A percentile compares a stretch with the other conserved stretches of the same genome.
Conservation (phyloP, 169 alveolate species). For the Babesia gibsoni region DNA sequence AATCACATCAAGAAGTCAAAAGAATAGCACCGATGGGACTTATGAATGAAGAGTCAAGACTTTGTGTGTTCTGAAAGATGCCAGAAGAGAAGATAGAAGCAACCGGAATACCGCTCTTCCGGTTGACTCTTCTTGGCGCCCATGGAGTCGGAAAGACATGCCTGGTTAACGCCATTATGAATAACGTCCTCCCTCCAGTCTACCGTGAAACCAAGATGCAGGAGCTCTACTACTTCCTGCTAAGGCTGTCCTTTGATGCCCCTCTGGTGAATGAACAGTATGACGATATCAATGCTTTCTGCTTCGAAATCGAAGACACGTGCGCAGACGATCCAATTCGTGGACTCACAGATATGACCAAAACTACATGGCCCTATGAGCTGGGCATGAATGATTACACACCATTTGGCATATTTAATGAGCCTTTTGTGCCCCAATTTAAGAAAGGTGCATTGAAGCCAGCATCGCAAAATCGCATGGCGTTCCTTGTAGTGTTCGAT, state of each 20-base stretch:
- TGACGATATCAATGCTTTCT: constrained; percentile 58
- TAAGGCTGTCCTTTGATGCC: constrained; percentile 40
- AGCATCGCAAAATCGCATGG: constrained; percentile 56
- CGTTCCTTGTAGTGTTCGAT: constrained; percentile 59
- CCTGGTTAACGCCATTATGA: constrained; percentile 59
- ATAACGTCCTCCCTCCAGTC: constrained; percentile 48
- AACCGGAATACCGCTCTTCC: constrained; percentile 52
- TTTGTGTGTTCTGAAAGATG: too few relatives aligned
- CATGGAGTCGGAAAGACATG: constrained; percentile 53
- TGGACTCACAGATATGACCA: constrained; percentile 42
- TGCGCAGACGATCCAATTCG: constrained; percentile 45
- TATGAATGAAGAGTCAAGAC: too few relatives aligned
- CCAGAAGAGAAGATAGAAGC: constrained; percentile 57
- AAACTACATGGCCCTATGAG: constrained; percentile 33
- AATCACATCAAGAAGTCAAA: too few relatives aligned
- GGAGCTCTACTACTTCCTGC: constrained; percentile 60
- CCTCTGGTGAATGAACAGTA: constrained; percentile 17
- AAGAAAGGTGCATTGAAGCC: constrained; percentile 35
- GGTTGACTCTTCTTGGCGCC: constrained; percentile 57
- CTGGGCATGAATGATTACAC: constrained; percentile 42
- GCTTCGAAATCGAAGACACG: constrained; percentile 64
- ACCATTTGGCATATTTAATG: constrained; percentile 52
- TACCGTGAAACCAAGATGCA: constrained; percentile 42
- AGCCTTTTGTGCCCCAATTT: constrained; percentile 39
- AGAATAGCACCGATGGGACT: too few relatives aligned